Percentiles rank a stretch among this genome's conserved stretches.
These are phyloP conservation scores for Globisporangium lucens DNA, from an alignment of 352 stramenopile species.

Conservation along the genomic window DNA sequence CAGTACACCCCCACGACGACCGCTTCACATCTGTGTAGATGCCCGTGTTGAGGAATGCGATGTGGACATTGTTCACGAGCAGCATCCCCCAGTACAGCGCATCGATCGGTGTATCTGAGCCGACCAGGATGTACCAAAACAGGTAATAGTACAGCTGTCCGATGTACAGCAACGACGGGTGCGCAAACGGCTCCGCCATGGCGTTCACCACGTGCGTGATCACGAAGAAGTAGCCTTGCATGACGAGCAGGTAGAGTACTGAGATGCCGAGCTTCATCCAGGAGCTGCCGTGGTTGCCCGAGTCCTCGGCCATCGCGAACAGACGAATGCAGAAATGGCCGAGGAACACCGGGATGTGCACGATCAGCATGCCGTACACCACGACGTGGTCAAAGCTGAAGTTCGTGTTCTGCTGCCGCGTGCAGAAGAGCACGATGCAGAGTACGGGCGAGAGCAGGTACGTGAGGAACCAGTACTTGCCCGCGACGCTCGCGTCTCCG, in stretches of 20 bases:
- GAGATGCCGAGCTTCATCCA: conserved; percentile 78
- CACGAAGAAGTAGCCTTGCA: conserved; percentile 86
- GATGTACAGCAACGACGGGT: conserved; percentile 82
- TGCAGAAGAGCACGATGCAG: conserved; percentile 57
- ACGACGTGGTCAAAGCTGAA: conserved; percentile 72
- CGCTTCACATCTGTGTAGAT: conserved; percentile 84
- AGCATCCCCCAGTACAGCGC: conserved; percentile 82
- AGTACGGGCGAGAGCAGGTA: conserved; percentile 60
- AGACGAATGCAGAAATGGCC: conserved; percentile 76
- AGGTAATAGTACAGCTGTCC: conserved; percentile 87
- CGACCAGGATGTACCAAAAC: conserved; percentile 87
- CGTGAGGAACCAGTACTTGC: conserved; percentile 58
- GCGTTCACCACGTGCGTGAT: conserved; percentile 79
- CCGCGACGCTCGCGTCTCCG: conserved; percentile 19
- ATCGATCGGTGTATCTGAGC: conserved; percentile 78
- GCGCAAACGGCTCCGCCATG: conserved; percentile 77
- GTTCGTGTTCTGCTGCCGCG: conserved; percentile 28
- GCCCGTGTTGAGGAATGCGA: conserved; percentile 84
- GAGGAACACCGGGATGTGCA: conserved; percentile 78
- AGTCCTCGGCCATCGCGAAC: conserved; percentile 58
- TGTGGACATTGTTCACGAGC: conserved; percentile 82
- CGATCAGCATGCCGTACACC: conserved; percentile 68
- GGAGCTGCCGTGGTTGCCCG: conserved; percentile 30
- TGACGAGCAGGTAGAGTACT: conserved; percentile 69
- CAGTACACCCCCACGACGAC: conserved; percentile 44